A percentile compares a stretch with the other conserved stretches of the same genome.
These are phyloP conservation scores for Blumeria hordei DNA, from an alignment of 2,329 filamentous ascomycete genomes.

Conservation along the genomic window DNA sequence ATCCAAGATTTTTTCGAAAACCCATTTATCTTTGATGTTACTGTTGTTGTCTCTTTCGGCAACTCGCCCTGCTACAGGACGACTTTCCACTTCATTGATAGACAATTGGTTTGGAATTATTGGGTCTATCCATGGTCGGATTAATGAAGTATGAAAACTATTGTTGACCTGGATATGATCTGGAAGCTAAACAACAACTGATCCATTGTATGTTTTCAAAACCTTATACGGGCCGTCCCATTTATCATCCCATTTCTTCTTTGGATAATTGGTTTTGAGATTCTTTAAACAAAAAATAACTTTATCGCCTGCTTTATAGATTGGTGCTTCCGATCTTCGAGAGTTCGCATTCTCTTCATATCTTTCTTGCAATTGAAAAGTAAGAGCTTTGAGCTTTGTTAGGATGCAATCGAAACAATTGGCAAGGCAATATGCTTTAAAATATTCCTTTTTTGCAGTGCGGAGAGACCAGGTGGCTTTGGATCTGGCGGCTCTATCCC, in stretches of 20 bases:
- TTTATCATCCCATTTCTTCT: conserved; percentile 1
- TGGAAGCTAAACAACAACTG: not conserved
- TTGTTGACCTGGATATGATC: not conserved
- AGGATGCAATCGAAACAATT: not conserved
- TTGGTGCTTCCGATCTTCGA: not conserved
- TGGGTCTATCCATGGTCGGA: not conserved
- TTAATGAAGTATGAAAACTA: not conserved
- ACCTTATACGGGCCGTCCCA: not conserved
- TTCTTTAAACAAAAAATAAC: conserved; percentile 1
- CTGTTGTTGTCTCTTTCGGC: conserved; percentile 1
- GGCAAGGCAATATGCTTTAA: not conserved
- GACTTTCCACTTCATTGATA: not conserved
- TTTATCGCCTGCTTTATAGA: not conserved
- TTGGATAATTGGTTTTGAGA: not conserved
- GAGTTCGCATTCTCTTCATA: not conserved
- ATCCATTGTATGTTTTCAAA: not conserved
- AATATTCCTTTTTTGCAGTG: not conserved
- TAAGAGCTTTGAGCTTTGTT: not conserved
- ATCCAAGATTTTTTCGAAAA: conserved; percentile 15
- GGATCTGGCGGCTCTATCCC: conserved; percentile 1
- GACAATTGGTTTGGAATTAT: not conserved
- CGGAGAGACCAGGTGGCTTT: not conserved
- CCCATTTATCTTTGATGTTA: conserved; percentile 1
- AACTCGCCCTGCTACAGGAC: not conserved
- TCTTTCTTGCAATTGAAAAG: not conserved